Evolutionary conservation across 2,329 filamentous ascomycete genomes (phyloP), one percentile per base, ranked within the genome.

Genomic region (Aspergillus transmontanensis): DNA sequence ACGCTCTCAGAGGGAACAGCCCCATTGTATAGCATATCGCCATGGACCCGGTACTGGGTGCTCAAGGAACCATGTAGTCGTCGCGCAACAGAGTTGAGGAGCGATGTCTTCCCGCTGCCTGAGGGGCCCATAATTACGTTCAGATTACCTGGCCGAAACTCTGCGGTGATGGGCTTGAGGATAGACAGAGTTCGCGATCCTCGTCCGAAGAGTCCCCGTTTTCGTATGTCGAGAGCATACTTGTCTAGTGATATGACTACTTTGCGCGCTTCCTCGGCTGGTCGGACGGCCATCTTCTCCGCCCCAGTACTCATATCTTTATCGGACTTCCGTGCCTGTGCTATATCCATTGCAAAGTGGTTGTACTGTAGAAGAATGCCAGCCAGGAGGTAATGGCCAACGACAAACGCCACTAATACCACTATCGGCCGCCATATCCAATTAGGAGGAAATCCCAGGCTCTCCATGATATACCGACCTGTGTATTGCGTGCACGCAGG

Each of bases 51-150:
- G 70, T 93, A 93, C 60, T 82, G 83, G 0, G 88, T 91, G 2
- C 84, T 82, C 3, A 87, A 68, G 1, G 86, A 87, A 61, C 86
- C 87, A 30, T 87, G 85, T 5, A 93, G 78, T 19, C 91, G 83
- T 3, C 87, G 79, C 1, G 91, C 89, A 85, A 94, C 90, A 1
- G 88, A 84, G 71, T 92, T 93, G 12, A 93, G 81, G 0, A 93
- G 80, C 0, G 89, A 90, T 0, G 90, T 93, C 75, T 94, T 94
- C 1, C 91, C 91, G 53, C 87, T 90, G 0, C 91, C 91, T 0
- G 90, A 92, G 0, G 91, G 91, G 0, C 91, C 91, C 90, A 93
- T 93, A 66, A 94, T 91, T 28, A 93, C 84, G 66, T 93, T 93
- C 16, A 94, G 73, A 16, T 85, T 81, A 0, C 90, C 90, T 0